phyloP scores from a whole-genome alignment of 1,284 basidiomycete genomes.

The Abortiporus biennis region DNA sequence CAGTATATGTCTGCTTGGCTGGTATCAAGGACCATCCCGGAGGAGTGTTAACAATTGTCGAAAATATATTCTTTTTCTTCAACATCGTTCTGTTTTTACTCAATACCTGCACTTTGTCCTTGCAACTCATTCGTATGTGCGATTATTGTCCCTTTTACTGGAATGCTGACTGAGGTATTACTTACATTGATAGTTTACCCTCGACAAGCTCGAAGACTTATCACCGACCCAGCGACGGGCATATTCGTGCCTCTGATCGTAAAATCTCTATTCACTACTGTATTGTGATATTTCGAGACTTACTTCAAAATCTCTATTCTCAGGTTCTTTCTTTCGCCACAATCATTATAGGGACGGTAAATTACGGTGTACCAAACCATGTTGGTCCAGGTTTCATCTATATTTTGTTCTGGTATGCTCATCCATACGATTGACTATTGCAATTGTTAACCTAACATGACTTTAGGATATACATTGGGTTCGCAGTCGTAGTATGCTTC shows the following conservation, averaged over 20 bases:
- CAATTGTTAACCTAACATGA: neutral
- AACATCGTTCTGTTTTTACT: conserved; percentile 37
- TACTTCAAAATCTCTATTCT: conserved; percentile 15
- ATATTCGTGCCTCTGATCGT: conserved; percentile 42
- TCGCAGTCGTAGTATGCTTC: conserved; percentile 33
- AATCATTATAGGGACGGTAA: conserved; percentile 41
- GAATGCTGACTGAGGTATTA: neutral
- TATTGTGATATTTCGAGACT: neutral
- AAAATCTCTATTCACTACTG: conserved; percentile 5
- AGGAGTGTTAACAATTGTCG: conserved; percentile 24
- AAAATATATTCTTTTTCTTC: conserved; percentile 40
- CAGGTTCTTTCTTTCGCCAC: conserved; percentile 38
- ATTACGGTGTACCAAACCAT: conserved; percentile 29
- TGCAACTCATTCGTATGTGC: conserved; percentile 36
- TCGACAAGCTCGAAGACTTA: conserved; percentile 31
- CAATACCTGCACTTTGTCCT: conserved; percentile 33
- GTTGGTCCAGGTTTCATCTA: conserved; percentile 29
- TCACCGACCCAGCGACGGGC: conserved; percentile 37
- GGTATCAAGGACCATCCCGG: conserved; percentile 30
- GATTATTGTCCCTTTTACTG: neutral
- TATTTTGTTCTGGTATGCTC: conserved; percentile 34
- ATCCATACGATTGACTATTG: neutral
- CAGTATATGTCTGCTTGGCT: conserved; percentile 40
- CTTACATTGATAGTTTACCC: conserved; percentile 31
- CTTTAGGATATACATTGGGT: conserved; percentile 34